Percentiles rank a stretch among this genome's conserved stretches.
Conservation (phyloP, 257 asterid species). For the Leonotis leonurus region DNA sequence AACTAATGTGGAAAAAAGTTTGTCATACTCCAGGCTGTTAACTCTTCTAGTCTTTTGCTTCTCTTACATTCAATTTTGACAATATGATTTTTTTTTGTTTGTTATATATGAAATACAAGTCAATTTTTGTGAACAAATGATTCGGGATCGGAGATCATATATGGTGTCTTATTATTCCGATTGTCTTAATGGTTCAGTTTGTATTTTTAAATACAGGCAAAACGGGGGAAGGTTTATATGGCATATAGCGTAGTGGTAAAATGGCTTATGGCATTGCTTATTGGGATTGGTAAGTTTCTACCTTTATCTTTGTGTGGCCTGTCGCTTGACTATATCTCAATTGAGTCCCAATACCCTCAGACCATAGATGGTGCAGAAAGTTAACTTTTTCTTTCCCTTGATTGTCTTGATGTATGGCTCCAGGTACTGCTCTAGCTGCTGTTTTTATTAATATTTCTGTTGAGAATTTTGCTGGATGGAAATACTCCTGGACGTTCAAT, state of each 20-base stretch:
- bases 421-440: conserved; percentile 97
- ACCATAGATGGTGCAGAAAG: too few species aligned
- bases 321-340: background rate
- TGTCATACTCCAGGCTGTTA: background rate
- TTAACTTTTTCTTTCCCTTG: background rate
- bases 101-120: conserved; percentile 7
- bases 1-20: background rate
- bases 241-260: conserved; percentile 74
- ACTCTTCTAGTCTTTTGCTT: background rate
- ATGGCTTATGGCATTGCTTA: conserved; percentile 84
- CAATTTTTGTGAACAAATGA: background rate
- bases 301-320: background rate
- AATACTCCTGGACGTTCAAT: conserved; percentile 82
- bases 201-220: conserved; percentile 49
- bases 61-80: background rate
- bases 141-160: background rate
- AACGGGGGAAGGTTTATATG: conserved; percentile 71
- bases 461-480: conserved; percentile 99
- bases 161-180: background rate
- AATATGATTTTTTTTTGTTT: background rate
- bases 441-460: conserved; percentile 92
- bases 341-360: too few species aligned
- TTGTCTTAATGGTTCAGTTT: conserved; percentile 18
- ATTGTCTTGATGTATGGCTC: conserved; percentile 14
- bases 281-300: conserved; percentile 80